Base-by-base conservation (phyloP, 2,329 filamentous ascomycete species). In the Tolypocladium endophyticum region DNA sequence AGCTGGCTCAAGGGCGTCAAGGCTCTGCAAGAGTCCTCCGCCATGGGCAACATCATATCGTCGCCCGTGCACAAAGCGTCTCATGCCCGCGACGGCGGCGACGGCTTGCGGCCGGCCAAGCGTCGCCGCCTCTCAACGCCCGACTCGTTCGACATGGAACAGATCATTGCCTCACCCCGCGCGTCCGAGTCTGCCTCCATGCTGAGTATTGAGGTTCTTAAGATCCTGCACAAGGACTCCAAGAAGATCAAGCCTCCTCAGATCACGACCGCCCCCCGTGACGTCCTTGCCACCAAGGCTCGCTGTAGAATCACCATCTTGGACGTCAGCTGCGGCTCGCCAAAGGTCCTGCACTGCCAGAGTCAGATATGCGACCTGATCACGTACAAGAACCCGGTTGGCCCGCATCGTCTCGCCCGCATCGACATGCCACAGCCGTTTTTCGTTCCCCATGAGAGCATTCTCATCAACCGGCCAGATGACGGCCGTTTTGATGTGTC, bases 331-430 rank as follows among this genome's bases (percentile, higher is more conserved):
- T 67, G 67, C 23, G 73, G 70, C 55, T 70, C 73, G 61, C 67
- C 72, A 35, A 73, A 76, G 57, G 71, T 81, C 8, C 68, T 85
- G 60, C 76, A 82, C 65, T 81, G 80, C 63, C 77, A 82, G 65
- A 82, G 77, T 62, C 80, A 84, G 65, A 70, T 79, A 11, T 84
- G 82, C 70, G 76, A 77, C 52, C 71, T 85, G 62, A 78, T 74
- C 57, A 73, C 80, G 3, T 80, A 77, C 65, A 77, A 78, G 63
- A 79, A 80, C 43, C 71, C 77, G 2, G 72, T 76, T 57, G 77
- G 75, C 35, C 74, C 75, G 56, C 74, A 77, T 53, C 74, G 73
- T 36, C 75, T 81, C 60, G 77, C 79, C 16, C 76, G 78, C 55
- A 72, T 84, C 33, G 76, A 78, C 63, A 66, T 82, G 55, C 73